Conservation (phyloP, 106 monocot species). For the Dioscorea zingiberensis region DNA sequence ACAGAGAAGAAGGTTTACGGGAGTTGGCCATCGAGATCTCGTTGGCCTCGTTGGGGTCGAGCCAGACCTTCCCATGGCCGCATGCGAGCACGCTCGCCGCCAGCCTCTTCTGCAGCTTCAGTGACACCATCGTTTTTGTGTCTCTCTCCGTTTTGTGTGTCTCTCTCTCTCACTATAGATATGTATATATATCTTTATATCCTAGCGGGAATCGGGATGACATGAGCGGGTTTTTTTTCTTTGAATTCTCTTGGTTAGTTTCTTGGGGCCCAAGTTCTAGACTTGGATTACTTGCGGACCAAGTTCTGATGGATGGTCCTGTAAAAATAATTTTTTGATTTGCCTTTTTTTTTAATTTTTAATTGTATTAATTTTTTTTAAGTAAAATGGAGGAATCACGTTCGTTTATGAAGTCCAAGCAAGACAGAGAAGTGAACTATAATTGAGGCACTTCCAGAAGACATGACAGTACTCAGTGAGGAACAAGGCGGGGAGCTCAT, state of each 20-base stretch:
- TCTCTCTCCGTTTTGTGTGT: slow-evolving; percentile 1
- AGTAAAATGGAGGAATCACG: too few species aligned
- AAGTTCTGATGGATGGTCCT: neutral
- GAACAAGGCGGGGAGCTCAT: too few species aligned
- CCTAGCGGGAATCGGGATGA: too few species aligned
- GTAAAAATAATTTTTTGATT: neutral
- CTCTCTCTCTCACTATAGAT: slow-evolving; percentile 1
- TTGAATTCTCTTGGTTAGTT: too few species aligned
- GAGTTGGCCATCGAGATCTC: slow-evolving; percentile 96
- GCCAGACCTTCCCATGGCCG: slow-evolving; percentile 86
- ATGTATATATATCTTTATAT: too few species aligned
- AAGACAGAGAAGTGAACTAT: too few species aligned
- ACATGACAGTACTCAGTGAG: too few species aligned
- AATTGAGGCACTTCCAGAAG: too few species aligned
- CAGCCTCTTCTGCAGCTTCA: slow-evolving; percentile 86
- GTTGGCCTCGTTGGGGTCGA: slow-evolving; percentile 83
- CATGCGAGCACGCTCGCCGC: slow-evolving; percentile 80
- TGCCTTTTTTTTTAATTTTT: neutral
- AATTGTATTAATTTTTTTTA: too few species aligned
- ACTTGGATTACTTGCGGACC: neutral
- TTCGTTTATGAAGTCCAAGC: too few species aligned
- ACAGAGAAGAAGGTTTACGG: slow-evolving; percentile 25
- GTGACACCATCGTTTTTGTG: slow-evolving; percentile 43
- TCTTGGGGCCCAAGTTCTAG: neutral
- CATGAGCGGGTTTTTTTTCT: too few species aligned